Evolutionary conservation across 108 stramenopile genomes (phyloP).

Genomic region (Nitzschia putrida): DNA sequence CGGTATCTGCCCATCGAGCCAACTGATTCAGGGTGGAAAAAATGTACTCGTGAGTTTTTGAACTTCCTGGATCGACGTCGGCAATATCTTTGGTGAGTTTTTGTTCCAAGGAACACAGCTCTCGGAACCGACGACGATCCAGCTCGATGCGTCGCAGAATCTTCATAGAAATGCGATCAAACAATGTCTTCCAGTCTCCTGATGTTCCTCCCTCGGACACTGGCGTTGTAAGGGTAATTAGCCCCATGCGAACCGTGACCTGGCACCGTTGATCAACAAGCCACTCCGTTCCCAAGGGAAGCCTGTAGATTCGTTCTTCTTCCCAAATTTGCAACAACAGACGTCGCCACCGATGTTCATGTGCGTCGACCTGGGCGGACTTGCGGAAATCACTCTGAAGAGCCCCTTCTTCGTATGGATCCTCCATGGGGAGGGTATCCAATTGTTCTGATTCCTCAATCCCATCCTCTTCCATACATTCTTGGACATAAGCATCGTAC

Average conservation of each 20-base stretch:
- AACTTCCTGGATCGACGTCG: constrained; percentile 10
- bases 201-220: not conserved
- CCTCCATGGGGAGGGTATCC: constrained; percentile 17
- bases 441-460: constrained; percentile 20
- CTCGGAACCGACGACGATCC: constrained; percentile 2
- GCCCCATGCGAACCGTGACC: constrained; percentile 39
- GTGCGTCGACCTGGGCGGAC: constrained; percentile 31
- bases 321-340: constrained; percentile 45
- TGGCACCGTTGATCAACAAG: constrained; percentile 14
- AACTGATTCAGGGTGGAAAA: constrained; percentile 15
- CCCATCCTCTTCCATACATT: not conserved
- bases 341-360: constrained; percentile 45
- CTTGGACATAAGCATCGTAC: constrained; percentile 36
- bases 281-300: constrained; percentile 34
- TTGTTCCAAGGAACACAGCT: constrained; percentile 25
- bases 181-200: not conserved
- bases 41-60: constrained; percentile 8
- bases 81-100: constrained; percentile 18
- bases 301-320: constrained; percentile 41
- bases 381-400: constrained; percentile 23
- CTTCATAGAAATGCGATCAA: constrained; percentile 22
- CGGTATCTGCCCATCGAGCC: constrained; percentile 25
- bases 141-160: constrained; percentile 21
- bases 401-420: constrained; percentile 11
- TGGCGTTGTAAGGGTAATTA: constrained; percentile 9